These are phyloP conservation scores for Rhynchosporium secalis DNA, from an alignment of 2,329 filamentous ascomycete genomes.

Conservation along the genomic window DNA sequence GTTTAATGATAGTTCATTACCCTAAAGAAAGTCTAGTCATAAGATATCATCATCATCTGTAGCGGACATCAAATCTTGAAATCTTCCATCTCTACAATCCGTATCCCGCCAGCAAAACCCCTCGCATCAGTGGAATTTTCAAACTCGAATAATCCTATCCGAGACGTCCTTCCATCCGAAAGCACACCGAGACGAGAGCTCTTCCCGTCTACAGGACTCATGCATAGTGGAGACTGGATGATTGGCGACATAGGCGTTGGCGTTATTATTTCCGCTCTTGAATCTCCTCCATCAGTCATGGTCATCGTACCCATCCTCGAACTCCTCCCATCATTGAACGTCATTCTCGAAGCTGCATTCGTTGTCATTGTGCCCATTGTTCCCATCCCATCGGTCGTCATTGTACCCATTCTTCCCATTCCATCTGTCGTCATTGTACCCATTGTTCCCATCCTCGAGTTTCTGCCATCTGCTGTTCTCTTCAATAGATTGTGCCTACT, in stretches of 20 bases:
- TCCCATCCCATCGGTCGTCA: slow-evolving; percentile 9
- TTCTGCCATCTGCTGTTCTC: slow-evolving; percentile 3
- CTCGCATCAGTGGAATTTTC: slow-evolving; percentile 8
- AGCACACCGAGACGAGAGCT: slow-evolving; percentile 5
- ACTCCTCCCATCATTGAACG: slow-evolving; percentile 1
- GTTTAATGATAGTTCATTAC: not conserved
- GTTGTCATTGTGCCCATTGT: slow-evolving; percentile 5
- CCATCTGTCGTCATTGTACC: too few relatives aligned
- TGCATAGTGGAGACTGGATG: not conserved
- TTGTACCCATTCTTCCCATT: not conserved
- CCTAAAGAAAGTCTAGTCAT: slow-evolving; percentile 5
- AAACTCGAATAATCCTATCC: slow-evolving; percentile 14
- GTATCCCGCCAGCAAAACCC: slow-evolving; percentile 13
- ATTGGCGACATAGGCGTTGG: not conserved
- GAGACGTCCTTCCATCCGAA: slow-evolving; percentile 8
- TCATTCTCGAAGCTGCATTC: not conserved
- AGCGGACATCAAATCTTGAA: slow-evolving; percentile 14
- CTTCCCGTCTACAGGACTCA: slow-evolving; percentile 1
- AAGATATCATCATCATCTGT: slow-evolving; percentile 6
- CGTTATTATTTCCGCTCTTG: slow-evolving; percentile 1
- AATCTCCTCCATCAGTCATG: slow-evolving; percentile 5
- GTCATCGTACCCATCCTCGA: slow-evolving; percentile 6
- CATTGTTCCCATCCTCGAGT: slow-evolving; percentile 1
- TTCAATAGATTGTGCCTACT: slow-evolving; percentile 12
- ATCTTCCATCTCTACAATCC: slow-evolving; percentile 17